These are phyloP conservation scores for Gelatoporia subvermispora DNA, from an alignment of 768 basidiomycete genomes.

Conservation along the genomic window DNA sequence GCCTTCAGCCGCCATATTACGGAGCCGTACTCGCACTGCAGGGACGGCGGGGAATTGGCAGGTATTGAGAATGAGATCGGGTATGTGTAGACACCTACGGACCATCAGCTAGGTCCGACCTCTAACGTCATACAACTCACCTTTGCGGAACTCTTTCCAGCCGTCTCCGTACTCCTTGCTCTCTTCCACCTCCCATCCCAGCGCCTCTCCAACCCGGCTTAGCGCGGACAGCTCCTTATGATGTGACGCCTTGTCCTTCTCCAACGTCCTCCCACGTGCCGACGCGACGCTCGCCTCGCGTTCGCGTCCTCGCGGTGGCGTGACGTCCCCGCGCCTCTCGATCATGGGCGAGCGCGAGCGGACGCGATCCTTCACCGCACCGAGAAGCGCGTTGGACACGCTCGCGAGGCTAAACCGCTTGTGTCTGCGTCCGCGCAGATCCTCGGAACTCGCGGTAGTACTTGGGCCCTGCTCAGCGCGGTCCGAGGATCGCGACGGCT, in stretches of 20 bases:
- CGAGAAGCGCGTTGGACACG: slow-evolving; percentile 45
- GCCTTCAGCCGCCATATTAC: slow-evolving; percentile 81
- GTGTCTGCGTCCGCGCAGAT: slow-evolving; percentile 29
- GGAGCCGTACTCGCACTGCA: slow-evolving; percentile 70
- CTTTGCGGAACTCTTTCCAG: slow-evolving; percentile 89
- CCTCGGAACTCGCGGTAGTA: slow-evolving; percentile 13
- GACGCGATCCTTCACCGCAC: slow-evolving; percentile 38
- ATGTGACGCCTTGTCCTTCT: slow-evolving; percentile 17
- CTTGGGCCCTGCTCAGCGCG: not conserved
- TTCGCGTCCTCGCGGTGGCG: slow-evolving; percentile 14
- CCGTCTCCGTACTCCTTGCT: slow-evolving; percentile 40
- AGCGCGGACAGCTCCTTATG: slow-evolving; percentile 30
- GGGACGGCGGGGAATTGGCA: slow-evolving; percentile 68
- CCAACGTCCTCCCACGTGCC: slow-evolving; percentile 13
- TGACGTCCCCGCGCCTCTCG: slow-evolving; percentile 11
- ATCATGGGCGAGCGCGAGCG: slow-evolving; percentile 39
- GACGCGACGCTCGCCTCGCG: slow-evolving; percentile 12
- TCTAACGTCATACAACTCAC: slow-evolving; percentile 33
- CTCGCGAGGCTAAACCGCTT: slow-evolving; percentile 51
- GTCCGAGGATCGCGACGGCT: not conserved
- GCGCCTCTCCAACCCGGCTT: slow-evolving; percentile 34
- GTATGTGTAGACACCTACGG: slow-evolving; percentile 85
- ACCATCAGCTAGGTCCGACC: not conserved
- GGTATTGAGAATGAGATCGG: slow-evolving; percentile 91
- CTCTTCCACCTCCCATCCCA: slow-evolving; percentile 36